Base-by-base conservation (phyloP, 257 asterid species). In the Solanum corneliomulleri region DNA sequence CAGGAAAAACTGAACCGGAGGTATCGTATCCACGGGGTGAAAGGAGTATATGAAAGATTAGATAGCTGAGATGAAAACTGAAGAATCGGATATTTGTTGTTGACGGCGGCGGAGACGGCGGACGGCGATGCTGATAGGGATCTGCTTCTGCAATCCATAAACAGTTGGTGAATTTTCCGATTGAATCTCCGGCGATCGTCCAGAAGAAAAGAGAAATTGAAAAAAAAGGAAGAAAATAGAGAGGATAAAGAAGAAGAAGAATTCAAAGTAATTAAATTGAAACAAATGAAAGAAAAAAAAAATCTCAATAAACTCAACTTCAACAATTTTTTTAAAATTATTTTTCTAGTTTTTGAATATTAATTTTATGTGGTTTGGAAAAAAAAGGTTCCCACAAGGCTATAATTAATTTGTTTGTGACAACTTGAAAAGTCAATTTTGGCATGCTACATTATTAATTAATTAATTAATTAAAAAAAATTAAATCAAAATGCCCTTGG, bases 141-240 rank as follows among this genome's bases (percentile, higher is more conserved):
- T 88, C 71, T 58, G 90, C 77, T 85, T 82, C 86, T 83, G 92
- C 86, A 89, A 92, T 90, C 94, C 98, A 94, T 94, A 88, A 89
- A 92, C 85, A 20, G 42, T 3, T 80, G 9, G 18, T 16, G 14
- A 80, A 16, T 78, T 78, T 9, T 13, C 88, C 49, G 86, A 9
- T 85, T 83, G 71, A 37, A 9, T 86, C 49, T 86, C 83, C 83
- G 37, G 72, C 12, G n/a, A 86, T 44, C 39, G 84, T 56, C 75
- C 44, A 86, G 44, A 25, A 62, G 41, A 86, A 66, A 29, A 4
- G n/a, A n/a, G 35, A 45, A 44, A 1, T 21, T 23, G 58, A 7
- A 25, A 80, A 80, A 25, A 80, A 47, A 47, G 84, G 75, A 80
- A 25, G 44, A 44, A 27, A n/a, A 77, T 8, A 41, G 37, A 44